Percentiles rank a stretch among this genome's conserved stretches.
phyloP scores from a whole-genome alignment of 192 early-diverging fungal genomes.

The Dissophora ornata region DNA sequence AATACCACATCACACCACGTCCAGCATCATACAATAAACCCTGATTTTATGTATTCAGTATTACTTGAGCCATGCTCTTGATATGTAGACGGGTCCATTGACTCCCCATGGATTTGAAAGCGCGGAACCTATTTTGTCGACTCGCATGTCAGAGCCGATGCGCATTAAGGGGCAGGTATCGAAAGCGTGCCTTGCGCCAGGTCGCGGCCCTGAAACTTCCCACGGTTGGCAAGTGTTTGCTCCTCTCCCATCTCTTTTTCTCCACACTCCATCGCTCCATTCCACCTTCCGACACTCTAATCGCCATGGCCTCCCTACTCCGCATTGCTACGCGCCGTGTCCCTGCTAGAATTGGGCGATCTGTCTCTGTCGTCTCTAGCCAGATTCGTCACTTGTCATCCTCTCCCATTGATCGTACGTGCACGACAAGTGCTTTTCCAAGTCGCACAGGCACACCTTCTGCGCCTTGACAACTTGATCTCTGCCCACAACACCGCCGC shows the following conservation, averaged over 20 bases:
- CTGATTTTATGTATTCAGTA: no score
- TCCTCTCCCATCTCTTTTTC: background rate
- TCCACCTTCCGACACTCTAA: background rate
- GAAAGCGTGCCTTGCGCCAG: background rate
- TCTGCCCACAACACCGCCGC: no score
- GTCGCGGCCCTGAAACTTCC: no score
- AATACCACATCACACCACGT: background rate
- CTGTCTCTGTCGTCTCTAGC: slow-evolving; percentile 9
- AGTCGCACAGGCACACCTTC: background rate
- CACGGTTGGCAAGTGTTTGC: background rate
- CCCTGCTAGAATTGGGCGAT: slow-evolving; percentile 14
- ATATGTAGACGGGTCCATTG: no score
- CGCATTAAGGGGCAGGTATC: no score
- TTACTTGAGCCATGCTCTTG: no score
- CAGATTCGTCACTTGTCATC: slow-evolving; percentile 37
- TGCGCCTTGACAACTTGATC: background rate
- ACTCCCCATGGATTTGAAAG: no score
- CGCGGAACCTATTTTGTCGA: no score
- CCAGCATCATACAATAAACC: background rate
- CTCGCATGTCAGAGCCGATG: no score
- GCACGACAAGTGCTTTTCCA: background rate
- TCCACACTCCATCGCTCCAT: slow-evolving; percentile 8
- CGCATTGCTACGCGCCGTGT: slow-evolving; percentile 25
- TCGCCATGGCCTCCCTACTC: slow-evolving; percentile 35
- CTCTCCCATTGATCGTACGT: slow-evolving; percentile 43